Percentiles rank a stretch among this genome's conserved stretches.
These are phyloP conservation scores for Zea luxurians DNA, from an alignment of 176 grass and related monocot species.

Conservation along the genomic window DNA sequence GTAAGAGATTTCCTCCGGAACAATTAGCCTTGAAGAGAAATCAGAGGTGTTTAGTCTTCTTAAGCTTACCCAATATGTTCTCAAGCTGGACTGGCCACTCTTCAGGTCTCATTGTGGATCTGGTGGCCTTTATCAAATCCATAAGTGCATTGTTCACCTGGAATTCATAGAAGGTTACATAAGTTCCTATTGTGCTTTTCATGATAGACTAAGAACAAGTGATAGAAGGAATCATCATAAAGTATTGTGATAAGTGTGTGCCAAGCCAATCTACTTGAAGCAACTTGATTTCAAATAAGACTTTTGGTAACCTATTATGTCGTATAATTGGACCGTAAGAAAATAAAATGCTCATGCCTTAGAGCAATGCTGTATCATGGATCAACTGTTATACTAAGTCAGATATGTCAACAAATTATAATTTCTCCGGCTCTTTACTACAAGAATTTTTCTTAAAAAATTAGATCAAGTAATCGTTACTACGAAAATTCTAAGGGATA, in stretches of 20 bases:
- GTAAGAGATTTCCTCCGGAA: constrained; percentile 32
- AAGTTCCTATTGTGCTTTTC: constrained; percentile 4
- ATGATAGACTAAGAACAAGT: not conserved
- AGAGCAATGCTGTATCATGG: no score
- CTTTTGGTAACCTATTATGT: not conserved
- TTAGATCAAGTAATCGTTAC: no score
- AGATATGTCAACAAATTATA: no score
- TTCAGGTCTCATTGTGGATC: constrained; percentile 41
- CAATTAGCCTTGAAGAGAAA: constrained; percentile 33
- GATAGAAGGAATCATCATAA: not conserved
- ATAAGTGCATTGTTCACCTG: constrained; percentile 85
- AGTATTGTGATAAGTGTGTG: not conserved
- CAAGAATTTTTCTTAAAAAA: no score
- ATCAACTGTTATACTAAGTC: no score
- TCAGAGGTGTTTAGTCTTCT: not conserved
- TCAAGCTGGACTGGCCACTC: constrained; percentile 71
- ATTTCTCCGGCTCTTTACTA: no score
- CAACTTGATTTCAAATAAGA: not conserved
- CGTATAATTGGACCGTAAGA: not conserved
- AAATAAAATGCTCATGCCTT: no score
- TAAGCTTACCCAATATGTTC: constrained; percentile 60
- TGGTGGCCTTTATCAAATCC: constrained; percentile 80
- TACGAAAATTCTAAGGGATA: no score
- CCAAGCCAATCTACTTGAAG: not conserved
- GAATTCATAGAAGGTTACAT: not conserved